Conservation (phyloP, 139 green algal species). For the Tetratostichococcus sp. region DNA sequence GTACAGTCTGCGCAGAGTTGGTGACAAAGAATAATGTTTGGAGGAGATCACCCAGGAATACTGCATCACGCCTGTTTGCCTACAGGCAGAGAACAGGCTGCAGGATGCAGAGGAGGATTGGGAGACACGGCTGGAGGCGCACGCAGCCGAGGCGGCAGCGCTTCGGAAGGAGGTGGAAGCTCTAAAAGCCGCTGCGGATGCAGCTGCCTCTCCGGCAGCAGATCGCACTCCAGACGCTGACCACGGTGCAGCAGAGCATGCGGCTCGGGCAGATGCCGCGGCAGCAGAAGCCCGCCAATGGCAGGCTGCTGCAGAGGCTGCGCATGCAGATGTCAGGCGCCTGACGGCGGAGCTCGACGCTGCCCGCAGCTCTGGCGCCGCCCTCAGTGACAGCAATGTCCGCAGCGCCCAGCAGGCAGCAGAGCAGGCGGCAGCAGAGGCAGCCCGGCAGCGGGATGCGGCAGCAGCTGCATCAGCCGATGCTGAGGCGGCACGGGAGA, state of each 20-base stretch:
- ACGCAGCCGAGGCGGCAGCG: background rate
- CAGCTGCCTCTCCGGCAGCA: no score
- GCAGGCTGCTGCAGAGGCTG: background rate
- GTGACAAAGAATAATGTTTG: no score
- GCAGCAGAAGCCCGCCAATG: background rate
- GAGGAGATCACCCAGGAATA: no score
- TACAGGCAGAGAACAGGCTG: background rate
- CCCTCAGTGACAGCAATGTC: no score
- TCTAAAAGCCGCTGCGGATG: background rate
- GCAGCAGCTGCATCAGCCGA: background rate
- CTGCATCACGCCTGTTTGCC: no score
- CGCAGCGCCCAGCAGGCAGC: no score
- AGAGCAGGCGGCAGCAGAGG: background rate
- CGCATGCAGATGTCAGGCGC: background rate
- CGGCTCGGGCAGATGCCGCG: no score
- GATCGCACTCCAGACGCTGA: background rate
- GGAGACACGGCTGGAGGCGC: background rate
- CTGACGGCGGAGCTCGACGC: no score
- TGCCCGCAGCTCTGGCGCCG: no score
- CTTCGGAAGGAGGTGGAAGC: slow-evolving; percentile 3
- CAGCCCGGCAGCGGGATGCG: slow-evolving; percentile 1
- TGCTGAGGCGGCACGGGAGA: background rate
- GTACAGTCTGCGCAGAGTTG: no score
- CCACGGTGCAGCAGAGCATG: background rate
- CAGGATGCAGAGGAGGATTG: background rate